These are phyloP conservation scores for Urochloa ruziziensis DNA, from an alignment of 176 grass and related monocot species.

Conservation along the genomic window DNA sequence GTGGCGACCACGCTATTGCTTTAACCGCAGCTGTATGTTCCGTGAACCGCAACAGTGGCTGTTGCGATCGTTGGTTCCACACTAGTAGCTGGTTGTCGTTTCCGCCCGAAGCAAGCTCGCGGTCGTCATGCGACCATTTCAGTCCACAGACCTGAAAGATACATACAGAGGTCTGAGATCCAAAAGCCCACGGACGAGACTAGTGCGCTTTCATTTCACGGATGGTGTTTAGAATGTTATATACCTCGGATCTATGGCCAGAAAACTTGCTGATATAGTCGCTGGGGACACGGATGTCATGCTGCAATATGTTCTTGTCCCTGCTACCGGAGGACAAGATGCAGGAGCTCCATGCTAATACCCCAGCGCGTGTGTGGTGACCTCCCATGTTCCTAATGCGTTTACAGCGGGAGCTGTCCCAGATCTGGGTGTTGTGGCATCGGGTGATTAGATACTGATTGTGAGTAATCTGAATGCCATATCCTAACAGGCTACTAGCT, in stretches of 20 bases:
- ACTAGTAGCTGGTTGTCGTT: slow-evolving; percentile 96
- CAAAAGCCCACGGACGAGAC: neutral
- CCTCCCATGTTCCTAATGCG: slow-evolving; percentile 83
- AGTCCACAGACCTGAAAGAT: slow-evolving; percentile 75
- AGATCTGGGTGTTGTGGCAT: slow-evolving; percentile 60
- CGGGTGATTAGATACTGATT: too few species aligned
- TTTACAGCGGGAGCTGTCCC: slow-evolving; percentile 90
- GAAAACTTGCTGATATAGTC: slow-evolving; percentile 77
- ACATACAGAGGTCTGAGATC: neutral
- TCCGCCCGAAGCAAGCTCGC: slow-evolving; percentile 94
- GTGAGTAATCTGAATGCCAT: too few species aligned
- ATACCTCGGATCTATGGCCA: slow-evolving; percentile 96
- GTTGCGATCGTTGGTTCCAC: slow-evolving; percentile 93
- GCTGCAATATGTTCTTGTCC: slow-evolving; percentile 93
- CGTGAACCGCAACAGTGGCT: slow-evolving; percentile 71
- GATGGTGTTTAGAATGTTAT: too few species aligned
- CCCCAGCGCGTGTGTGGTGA: slow-evolving; percentile 78
- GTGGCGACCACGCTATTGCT: slow-evolving; percentile 94
- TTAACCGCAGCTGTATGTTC: slow-evolving; percentile 94
- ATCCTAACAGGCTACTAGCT: too few species aligned
- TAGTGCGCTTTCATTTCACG: too few species aligned
- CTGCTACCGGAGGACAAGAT: slow-evolving; percentile 96
- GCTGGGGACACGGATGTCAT: slow-evolving; percentile 72
- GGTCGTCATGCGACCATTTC: slow-evolving; percentile 98
- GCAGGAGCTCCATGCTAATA: slow-evolving; percentile 81